A percentile compares a stretch with the other conserved stretches of the same genome.
Evolutionary conservation across 768 basidiomycete genomes (phyloP).

Genomic region (Galerina marginata): DNA sequence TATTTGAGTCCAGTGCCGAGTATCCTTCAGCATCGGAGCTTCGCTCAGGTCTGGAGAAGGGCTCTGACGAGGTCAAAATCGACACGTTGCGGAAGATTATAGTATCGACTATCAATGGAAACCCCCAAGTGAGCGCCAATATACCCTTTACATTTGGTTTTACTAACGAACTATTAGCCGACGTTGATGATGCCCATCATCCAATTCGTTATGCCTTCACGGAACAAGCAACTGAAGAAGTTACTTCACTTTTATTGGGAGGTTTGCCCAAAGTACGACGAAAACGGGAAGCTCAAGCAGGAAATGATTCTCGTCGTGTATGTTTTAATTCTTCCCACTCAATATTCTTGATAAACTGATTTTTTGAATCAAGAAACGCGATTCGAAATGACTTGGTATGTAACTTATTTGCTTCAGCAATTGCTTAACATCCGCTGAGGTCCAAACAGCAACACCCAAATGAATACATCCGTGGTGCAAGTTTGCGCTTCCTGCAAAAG

Average conservation of each 20-base stretch:
- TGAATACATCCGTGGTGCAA: slow-evolving; percentile 99
- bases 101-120: slow-evolving; percentile 92
- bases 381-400: slow-evolving; percentile 95
- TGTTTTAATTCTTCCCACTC: slow-evolving; percentile 36
- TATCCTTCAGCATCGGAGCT: slow-evolving; percentile 84
- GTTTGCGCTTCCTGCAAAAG: slow-evolving; percentile 95
- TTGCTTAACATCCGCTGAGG: slow-evolving; percentile 8
- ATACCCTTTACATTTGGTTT: not conserved
- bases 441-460: slow-evolving; percentile 91
- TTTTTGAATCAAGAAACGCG: slow-evolving; percentile 69
- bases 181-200: slow-evolving; percentile 96
- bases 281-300: slow-evolving; percentile 96
- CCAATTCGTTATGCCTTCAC: slow-evolving; percentile 95
- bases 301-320: slow-evolving; percentile 99
- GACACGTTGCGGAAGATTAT: slow-evolving; percentile 96
- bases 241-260: slow-evolving; percentile 96
- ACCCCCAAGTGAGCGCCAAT: slow-evolving; percentile 71
- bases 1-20: slow-evolving; percentile 76
- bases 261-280: slow-evolving; percentile 97
- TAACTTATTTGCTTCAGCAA: slow-evolving; percentile 17
- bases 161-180: slow-evolving; percentile 56
- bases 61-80: slow-evolving; percentile 94
- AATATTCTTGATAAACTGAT: slow-evolving; percentile 10
- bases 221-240: slow-evolving; percentile 97
- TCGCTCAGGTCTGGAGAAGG: slow-evolving; percentile 86